phyloP scores from a whole-genome alignment of 2,329 filamentous ascomycete species.

The Colletotrichum sansevieriae region DNA sequence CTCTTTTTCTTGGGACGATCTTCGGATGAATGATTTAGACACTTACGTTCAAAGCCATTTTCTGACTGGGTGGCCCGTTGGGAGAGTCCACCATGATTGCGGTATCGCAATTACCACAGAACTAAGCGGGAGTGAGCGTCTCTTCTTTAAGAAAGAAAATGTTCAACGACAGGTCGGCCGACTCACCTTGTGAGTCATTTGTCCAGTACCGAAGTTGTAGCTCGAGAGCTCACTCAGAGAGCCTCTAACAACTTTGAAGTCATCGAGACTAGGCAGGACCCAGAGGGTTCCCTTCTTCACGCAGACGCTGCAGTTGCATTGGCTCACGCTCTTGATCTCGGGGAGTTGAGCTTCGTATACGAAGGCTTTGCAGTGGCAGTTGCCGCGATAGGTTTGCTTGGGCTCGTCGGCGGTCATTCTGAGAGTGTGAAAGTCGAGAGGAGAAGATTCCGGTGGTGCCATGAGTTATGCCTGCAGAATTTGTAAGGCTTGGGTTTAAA shows the following conservation, averaged over 20 bases:
- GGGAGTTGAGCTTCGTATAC: conserved; percentile 65
- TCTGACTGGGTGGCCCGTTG: conserved; percentile 46
- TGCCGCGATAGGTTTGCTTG: conserved; percentile 63
- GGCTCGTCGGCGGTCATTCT: conserved; percentile 25
- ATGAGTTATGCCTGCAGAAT: not conserved
- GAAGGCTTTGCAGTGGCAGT: conserved; percentile 69
- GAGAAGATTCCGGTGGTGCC: not conserved
- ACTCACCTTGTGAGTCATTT: conserved; percentile 57
- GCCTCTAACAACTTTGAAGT: conserved; percentile 63
- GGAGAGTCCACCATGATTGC: conserved; percentile 52
- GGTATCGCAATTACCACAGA: conserved; percentile 65
- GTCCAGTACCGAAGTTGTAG: conserved; percentile 59
- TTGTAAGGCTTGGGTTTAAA: no score
- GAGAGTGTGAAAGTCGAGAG: not conserved
- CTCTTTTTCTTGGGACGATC: not conserved
- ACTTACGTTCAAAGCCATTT: conserved; percentile 58
- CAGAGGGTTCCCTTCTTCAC: conserved; percentile 61
- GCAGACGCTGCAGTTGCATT: conserved; percentile 79
- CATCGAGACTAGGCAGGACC: conserved; percentile 48
- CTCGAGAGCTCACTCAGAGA: conserved; percentile 53
- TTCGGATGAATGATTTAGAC: conserved; percentile 10
- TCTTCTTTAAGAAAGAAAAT: not conserved
- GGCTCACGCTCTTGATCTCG: conserved; percentile 66
- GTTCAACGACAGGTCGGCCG: not conserved
- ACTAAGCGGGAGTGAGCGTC: conserved; percentile 52